Evolutionary conservation across 305 asterid genomes (phyloP), one percentile per base, ranked within the genome.

Genomic region (Fraxinus velutina): DNA sequence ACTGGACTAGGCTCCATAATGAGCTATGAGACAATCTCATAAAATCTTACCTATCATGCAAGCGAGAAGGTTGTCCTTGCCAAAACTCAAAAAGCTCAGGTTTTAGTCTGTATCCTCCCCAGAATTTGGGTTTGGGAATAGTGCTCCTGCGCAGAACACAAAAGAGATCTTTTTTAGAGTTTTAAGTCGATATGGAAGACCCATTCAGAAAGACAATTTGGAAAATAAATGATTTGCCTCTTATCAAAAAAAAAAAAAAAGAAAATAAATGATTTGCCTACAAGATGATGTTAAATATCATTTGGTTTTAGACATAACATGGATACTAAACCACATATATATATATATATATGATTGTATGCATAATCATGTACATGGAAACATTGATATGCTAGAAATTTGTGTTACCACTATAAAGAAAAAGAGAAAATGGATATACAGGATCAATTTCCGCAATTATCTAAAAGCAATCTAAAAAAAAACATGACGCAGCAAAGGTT

Each of bases 11-110:
- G 77, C 70, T 78, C 84, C 42, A 39, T 79, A 71, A 82, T 2
- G 37, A 74, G 71, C 60, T 17, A 75, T 1, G 27, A 3, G 78
- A 80, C 34, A 9, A 72, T 75, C 57, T 21, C n/a, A 47, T 2
- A 80, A 82, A 66, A 80, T 44, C 78, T 84, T 87, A 94, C 98
- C 97, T 92, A 83, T 93, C 97, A 76, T 91, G 95, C 87, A 93
- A 91, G 79, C 97, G 99, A 84, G 98, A 95, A 79, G 90, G 90
- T 55, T 93, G 97, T 79, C 99, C 98, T 88, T 93, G 99, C 99
- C 99, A 95, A 84, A 95, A 95, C 92, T 95, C 99, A 62, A 92
- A 95, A 83, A 87, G 83, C 80, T 92, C 90, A 5, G 97, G 98
- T 84, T 80, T 90, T 76, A 93, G 98, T 88, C 97, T 88, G 85